Conservation (phyloP, 805 yeast species). For the Cephaloascus fragrans region DNA sequence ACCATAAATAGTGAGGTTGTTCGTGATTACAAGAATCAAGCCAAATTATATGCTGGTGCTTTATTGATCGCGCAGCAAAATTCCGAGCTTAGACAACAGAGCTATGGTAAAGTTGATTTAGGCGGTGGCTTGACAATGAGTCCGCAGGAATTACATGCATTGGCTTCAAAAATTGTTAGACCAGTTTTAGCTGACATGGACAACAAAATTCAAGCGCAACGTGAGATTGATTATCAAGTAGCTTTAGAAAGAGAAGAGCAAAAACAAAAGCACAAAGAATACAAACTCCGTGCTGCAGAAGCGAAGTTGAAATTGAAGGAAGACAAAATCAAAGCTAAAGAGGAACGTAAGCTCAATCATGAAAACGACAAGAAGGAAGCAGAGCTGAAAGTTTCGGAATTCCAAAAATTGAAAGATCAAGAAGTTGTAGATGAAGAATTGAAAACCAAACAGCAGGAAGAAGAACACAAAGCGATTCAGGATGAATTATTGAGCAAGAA, state of each 20-base stretch:
- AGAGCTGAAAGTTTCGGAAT: conserved; percentile 15
- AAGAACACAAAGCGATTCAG: conserved; percentile 24
- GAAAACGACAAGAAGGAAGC: conserved; percentile 12
- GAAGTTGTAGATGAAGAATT: conserved; percentile 21
- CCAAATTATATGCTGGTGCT: conserved; percentile 62
- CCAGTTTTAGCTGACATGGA: conserved; percentile 76
- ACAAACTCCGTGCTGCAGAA: conserved; percentile 9
- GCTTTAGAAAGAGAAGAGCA: conserved; percentile 27
- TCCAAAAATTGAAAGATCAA: conserved; percentile 18
- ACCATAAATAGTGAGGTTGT: conserved; percentile 20
- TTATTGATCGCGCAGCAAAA: conserved; percentile 66
- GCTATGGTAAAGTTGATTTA: conserved; percentile 52
- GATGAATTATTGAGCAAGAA: conserved; percentile 8
- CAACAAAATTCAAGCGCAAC: conserved; percentile 59
- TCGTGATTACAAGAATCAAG: conserved; percentile 29
- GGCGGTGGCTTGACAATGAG: conserved; percentile 86
- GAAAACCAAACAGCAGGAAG: conserved; percentile 24
- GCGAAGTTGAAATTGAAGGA: conserved; percentile 25
- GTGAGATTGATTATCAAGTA: conserved; percentile 40
- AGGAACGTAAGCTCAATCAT: conserved; percentile 17
- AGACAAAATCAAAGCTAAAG: conserved; percentile 23
- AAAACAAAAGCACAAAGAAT: conserved; percentile 26
- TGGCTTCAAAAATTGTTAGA: conserved; percentile 71
- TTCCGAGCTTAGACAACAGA: conserved; percentile 41
- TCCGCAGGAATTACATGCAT: conserved; percentile 62